These are phyloP conservation scores for Scedosporium boydii DNA, from an alignment of 2,329 filamentous ascomycete genomes.

Conservation along the genomic window DNA sequence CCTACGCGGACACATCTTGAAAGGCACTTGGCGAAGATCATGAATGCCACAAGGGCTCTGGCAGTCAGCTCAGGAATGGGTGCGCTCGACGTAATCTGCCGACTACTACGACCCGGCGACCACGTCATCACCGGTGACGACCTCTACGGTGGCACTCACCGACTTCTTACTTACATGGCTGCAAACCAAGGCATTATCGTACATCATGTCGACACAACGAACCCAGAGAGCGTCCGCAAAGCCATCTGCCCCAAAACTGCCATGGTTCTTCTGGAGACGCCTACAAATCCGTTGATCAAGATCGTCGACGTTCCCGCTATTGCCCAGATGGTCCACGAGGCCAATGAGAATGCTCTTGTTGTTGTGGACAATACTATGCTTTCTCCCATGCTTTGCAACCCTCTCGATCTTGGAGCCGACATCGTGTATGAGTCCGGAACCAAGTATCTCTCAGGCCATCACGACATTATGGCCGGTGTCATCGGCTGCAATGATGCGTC, in stretches of 20 bases:
- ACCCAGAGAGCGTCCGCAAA: conserved; percentile 57
- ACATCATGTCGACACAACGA: conserved; percentile 92
- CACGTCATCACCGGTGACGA: conserved; percentile 97
- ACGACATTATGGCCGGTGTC: conserved; percentile 98
- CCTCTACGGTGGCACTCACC: conserved; percentile 90
- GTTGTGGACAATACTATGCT: conserved; percentile 99
- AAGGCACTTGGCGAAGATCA: conserved; percentile 95
- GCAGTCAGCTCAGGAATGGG: conserved; percentile 97
- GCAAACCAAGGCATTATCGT: conserved; percentile 86
- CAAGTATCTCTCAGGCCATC: conserved; percentile 95
- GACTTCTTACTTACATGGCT: conserved; percentile 83
- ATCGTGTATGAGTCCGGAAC: conserved; percentile 97
- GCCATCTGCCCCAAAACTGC: conserved; percentile 72
- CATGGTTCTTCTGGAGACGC: conserved; percentile 93
- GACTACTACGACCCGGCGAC: conserved; percentile 81
- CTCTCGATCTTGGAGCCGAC: conserved; percentile 87
- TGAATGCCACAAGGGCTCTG: conserved; percentile 85
- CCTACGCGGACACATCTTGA: conserved; percentile 94
- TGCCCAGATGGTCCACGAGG: conserved; percentile 63
- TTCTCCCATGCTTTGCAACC: conserved; percentile 87
- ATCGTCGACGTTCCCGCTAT: conserved; percentile 87
- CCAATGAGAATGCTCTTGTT: conserved; percentile 71
- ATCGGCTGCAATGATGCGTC: conserved; percentile 78
- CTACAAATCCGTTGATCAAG: conserved; percentile 97
- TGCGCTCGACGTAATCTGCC: conserved; percentile 89